These are phyloP conservation scores for Helotiales sp. DNA, from an alignment of 2,329 filamentous ascomycete genomes.

Conservation along the genomic window DNA sequence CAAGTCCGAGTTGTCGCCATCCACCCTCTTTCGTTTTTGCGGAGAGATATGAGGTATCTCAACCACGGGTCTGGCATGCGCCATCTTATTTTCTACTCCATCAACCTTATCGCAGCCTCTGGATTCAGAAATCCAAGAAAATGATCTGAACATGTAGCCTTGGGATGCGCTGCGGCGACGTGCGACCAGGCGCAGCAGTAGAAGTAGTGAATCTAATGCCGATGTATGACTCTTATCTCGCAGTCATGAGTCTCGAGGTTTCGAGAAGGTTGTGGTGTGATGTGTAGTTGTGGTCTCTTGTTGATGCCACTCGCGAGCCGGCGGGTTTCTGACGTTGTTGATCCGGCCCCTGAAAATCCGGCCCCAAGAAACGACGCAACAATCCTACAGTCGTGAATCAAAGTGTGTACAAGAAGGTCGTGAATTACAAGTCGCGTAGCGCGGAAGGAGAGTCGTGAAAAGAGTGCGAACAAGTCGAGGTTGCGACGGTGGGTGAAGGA, in stretches of 20 bases:
- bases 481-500: slow-evolving; percentile 23
- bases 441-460: slow-evolving; percentile 4
- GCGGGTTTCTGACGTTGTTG: slow-evolving; percentile 18
- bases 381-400: slow-evolving; percentile 9
- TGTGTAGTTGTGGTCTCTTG: slow-evolving; percentile 12
- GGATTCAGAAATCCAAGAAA: slow-evolving; percentile 54
- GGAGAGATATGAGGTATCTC: slow-evolving; percentile 20
- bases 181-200: slow-evolving; percentile 15
- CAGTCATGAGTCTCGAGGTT: slow-evolving; percentile 8
- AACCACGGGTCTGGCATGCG: slow-evolving; percentile 27
- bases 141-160: slow-evolving; percentile 55
- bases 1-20: slow-evolving; percentile 17
- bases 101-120: slow-evolving; percentile 55
- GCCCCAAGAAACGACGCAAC: slow-evolving; percentile 7
- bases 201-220: slow-evolving; percentile 2
- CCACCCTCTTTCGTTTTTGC: slow-evolving; percentile 31
- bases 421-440: slow-evolving; percentile 28
- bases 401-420: slow-evolving; percentile 24
- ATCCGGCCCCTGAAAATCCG: slow-evolving; percentile 3
- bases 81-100: slow-evolving; percentile 43
- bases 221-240: slow-evolving; percentile 10
- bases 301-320: slow-evolving; percentile 6
- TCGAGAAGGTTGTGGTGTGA: slow-evolving; percentile 1
- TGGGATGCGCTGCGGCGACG: neutral
- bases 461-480: slow-evolving; percentile 27